Conservation (phyloP, 257 asterid species). For the Solanum appendiculatum region DNA sequence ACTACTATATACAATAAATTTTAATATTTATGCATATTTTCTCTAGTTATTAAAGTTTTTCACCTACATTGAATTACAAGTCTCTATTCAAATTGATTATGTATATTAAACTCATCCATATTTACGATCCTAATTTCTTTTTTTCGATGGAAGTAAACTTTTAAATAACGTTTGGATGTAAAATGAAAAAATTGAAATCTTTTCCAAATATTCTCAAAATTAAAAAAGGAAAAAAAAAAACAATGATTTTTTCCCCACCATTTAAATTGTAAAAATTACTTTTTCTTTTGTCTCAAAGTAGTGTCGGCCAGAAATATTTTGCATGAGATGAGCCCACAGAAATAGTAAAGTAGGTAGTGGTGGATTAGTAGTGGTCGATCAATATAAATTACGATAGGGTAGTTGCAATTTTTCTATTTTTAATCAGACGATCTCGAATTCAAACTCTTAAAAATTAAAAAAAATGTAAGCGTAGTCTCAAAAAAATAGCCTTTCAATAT, state of each 20-base stretch:
- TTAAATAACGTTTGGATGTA: background rate
- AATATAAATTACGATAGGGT: too few relatives aligned
- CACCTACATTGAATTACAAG: background rate
- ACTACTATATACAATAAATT: background rate
- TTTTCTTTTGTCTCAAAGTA: background rate
- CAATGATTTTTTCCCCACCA: background rate
- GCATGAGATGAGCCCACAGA: background rate
- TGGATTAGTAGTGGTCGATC: background rate
- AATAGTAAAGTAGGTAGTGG: background rate
- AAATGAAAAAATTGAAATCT: background rate
- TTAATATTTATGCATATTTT: background rate
- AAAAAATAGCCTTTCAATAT: too few relatives aligned
- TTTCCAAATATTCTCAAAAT: background rate
- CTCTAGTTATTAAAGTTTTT: background rate
- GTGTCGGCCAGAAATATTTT: background rate
- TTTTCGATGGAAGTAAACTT: background rate
- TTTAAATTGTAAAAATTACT: background rate
- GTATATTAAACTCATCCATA: background rate
- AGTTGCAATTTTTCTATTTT: too few relatives aligned
- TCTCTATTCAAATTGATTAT: background rate
- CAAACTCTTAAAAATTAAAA: too few relatives aligned
- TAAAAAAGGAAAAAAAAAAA: background rate
- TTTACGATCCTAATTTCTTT: background rate
- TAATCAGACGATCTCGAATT: too few relatives aligned
- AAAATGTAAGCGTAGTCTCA: too few relatives aligned